These are phyloP conservation scores for Cyberlindnera nakhonratchasimensis DNA, from an alignment of 805 yeast genomes.

Conservation along the genomic window DNA sequence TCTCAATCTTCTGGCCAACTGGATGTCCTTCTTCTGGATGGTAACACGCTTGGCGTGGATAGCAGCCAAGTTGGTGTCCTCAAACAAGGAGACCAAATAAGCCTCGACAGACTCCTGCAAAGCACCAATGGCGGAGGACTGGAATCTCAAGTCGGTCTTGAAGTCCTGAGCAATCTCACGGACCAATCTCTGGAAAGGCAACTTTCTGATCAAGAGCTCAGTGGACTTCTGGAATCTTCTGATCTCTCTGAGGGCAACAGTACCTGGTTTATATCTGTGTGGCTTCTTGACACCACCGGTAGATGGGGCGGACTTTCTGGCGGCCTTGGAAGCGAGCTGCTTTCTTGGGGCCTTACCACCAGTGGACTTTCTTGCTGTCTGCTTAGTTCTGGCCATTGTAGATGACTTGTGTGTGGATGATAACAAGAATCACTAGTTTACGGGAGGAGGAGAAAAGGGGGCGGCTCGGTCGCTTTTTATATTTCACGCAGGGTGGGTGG, in stretches of 20 bases:
- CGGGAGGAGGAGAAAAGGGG: background rate
- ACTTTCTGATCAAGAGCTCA: slow-evolving; percentile 89
- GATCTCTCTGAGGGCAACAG: slow-evolving; percentile 94
- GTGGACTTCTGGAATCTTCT: slow-evolving; percentile 97
- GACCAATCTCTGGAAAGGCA: slow-evolving; percentile 96
- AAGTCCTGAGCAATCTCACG: slow-evolving; percentile 95
- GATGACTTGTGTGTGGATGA: slow-evolving; percentile 57
- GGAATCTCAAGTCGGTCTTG: slow-evolving; percentile 93
- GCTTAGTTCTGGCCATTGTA: slow-evolving; percentile 87
- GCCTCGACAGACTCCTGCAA: slow-evolving; percentile 99
- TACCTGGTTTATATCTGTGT: slow-evolving; percentile 97
- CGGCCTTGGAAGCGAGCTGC: slow-evolving; percentile 89
- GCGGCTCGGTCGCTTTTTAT: slow-evolving; percentile 2
- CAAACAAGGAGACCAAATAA: slow-evolving; percentile 91
- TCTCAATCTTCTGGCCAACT: slow-evolving; percentile 95
- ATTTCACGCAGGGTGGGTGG: background rate
- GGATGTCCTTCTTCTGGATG: slow-evolving; percentile 96
- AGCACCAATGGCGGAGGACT: slow-evolving; percentile 96
- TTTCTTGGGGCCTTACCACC: slow-evolving; percentile 97
- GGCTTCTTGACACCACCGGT: slow-evolving; percentile 94
- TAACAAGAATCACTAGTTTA: slow-evolving; percentile 51
- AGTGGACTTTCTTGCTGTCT: slow-evolving; percentile 91
- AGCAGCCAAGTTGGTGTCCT: slow-evolving; percentile 98
- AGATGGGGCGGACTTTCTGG: slow-evolving; percentile 90
- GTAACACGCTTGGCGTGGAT: slow-evolving; percentile 99